Base-by-base conservation (phyloP, 306 rosid genomes). In the Alnus rubra region DNA sequence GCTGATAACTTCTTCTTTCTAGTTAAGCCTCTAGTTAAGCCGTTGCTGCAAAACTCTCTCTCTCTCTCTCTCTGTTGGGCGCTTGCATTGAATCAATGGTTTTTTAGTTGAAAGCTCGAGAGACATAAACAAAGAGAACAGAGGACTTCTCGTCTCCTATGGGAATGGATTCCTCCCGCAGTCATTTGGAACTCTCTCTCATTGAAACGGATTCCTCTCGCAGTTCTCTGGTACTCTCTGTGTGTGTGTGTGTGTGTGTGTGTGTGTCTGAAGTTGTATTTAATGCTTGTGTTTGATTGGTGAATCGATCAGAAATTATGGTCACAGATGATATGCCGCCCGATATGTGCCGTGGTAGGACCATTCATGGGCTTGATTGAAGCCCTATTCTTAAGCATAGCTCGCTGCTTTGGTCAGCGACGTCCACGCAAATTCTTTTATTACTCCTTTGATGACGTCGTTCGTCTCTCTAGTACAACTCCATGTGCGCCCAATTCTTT, bases 391-490 rank as follows among this genome's bases (percentile, higher is more conserved):
- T 51, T 64, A 72, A 28, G 83, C 64, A 72, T 92, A 2, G 15
- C 88, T 3, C 56, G 87, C 80, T 92, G 97, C 88, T 85, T 89
- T 85, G 9, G 71, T 52, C 18, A 49, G 15, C 74, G 31, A 42
- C 76, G 45, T 49, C 63, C 79, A 0, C 76, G 69, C 54, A 76
- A 69, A 30, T 79, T 16, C 64, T 35, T 44, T 47, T 28, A 63
- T 79, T 48, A 63, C 76, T 33, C 88, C 30, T 77, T 80, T 55
- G 48, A 84, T 7, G 86, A 88, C 31, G 9, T 90, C 79, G 70
- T 92, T 64, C 82, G 85, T 13, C 94, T 92, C 39, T 88, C 97
- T 3, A 70, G 68, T 2, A 53, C 74, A 4, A 87, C 94, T 63
- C 97, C 88, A 2, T 90, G 94, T 92, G 86, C 11, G 89, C 78